phyloP scores from a whole-genome alignment of 2,329 filamentous ascomycete genomes.

The Pseudohalonectria lignicola region DNA sequence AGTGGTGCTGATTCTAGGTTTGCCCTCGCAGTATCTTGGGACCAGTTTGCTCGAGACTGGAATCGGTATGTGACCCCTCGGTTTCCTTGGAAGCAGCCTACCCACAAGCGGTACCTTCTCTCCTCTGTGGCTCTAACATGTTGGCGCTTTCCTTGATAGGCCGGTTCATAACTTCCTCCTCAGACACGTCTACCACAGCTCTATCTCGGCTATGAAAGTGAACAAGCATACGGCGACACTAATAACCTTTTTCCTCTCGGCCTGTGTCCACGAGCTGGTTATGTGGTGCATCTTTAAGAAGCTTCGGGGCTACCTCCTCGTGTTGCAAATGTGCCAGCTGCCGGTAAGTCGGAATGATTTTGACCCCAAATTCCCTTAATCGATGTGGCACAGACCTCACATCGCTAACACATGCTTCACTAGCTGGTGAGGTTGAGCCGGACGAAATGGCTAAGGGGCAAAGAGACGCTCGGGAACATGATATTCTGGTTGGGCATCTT shows the following conservation, averaged over 20 bases:
- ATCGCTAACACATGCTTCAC: too few relatives aligned
- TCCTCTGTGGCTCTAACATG: not conserved
- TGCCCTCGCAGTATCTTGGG: conserved; percentile 43
- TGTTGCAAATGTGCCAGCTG: conserved; percentile 65
- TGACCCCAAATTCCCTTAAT: not conserved
- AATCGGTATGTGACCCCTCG: conserved; percentile 33
- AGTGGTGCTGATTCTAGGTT: too few relatives aligned
- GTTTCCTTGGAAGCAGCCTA: not conserved
- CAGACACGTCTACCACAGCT: conserved; percentile 69
- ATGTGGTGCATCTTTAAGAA: conserved; percentile 78
- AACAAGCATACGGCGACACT: conserved; percentile 62
- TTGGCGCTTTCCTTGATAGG: conserved; percentile 9
- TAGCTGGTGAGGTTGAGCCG: conserved; percentile 54
- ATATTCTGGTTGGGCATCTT: conserved; percentile 75
- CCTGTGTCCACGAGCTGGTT: conserved; percentile 62
- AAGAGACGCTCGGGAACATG: conserved; percentile 56
- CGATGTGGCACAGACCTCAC: not conserved
- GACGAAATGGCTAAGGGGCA: conserved; percentile 52
- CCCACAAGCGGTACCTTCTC: too few relatives aligned
- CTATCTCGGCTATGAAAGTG: conserved; percentile 62
- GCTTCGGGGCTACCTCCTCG: conserved; percentile 60
- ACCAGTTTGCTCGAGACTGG: conserved; percentile 73
- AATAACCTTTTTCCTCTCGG: conserved; percentile 63
- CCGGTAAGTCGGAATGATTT: conserved; percentile 30
- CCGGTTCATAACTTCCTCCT: conserved; percentile 71